Evolutionary conservation across 164 flowering plant species (phyloP).

Genomic region (grape (Vitis vinifera)): DNA sequence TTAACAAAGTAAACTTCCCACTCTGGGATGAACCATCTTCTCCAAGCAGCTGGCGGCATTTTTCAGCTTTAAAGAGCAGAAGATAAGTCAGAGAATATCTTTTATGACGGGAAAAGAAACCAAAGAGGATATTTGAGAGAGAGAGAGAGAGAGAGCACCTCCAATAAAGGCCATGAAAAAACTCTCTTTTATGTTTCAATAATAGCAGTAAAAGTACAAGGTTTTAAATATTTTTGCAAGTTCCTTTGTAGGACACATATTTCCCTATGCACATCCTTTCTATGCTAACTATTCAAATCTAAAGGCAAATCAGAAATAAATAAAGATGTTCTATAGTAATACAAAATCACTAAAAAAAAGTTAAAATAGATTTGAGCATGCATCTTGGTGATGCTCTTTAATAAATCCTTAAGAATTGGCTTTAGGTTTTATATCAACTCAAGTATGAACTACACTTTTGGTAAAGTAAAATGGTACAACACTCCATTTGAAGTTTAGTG

Average conservation of each 20-base stretch:
- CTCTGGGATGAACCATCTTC: constrained; percentile 79
- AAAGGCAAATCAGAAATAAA: neutral
- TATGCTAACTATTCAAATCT: neutral
- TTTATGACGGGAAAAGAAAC: neutral
- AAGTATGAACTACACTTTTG: neutral
- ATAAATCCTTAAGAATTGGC: neutral
- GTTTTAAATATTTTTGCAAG: too few species aligned
- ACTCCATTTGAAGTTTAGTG: too few species aligned
- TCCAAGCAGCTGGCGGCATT: constrained; percentile 79
- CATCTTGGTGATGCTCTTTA: neutral
- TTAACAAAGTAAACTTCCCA: constrained; percentile 75
- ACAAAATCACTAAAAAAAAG: neutral
- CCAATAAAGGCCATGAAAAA: too few species aligned
- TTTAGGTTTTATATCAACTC: neutral
- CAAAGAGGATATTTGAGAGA: neutral
- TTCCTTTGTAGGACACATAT: too few species aligned
- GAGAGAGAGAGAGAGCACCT: neutral
- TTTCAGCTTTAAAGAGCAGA: constrained; percentile 66
- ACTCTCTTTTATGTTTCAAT: too few species aligned
- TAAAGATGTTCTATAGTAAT: neutral
- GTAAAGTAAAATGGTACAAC: too few species aligned
- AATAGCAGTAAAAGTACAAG: too few species aligned
- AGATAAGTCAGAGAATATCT: neutral
- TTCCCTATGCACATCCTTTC: too few species aligned
- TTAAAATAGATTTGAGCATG: neutral